Conservation (phyloP, 2,329 filamentous ascomycete genomes). For the Colletotrichum magnum region DNA sequence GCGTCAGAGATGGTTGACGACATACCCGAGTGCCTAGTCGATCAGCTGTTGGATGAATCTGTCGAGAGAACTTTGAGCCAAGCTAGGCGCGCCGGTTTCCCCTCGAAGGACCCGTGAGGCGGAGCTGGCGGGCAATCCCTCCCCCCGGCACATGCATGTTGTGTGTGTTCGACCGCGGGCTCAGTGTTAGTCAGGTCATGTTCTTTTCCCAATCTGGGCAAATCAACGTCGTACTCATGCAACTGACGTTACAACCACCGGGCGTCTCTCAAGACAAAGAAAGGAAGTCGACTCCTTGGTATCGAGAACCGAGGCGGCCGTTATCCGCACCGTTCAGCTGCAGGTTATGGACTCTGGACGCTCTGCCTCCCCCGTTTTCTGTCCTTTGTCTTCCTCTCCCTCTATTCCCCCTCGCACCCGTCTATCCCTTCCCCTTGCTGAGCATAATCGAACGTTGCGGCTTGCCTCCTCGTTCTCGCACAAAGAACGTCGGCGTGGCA, state of each 20-base stretch:
- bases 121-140: slow-evolving; percentile 5
- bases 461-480: neutral
- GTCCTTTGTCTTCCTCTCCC: neutral
- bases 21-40: too few relatives aligned
- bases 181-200: slow-evolving; percentile 1
- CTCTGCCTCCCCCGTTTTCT: neutral
- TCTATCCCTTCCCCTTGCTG: too few relatives aligned
- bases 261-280: too few relatives aligned
- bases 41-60: slow-evolving; percentile 3
- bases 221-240: too few relatives aligned
- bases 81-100: slow-evolving; percentile 1
- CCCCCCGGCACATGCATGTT: too few relatives aligned
- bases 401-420: neutral
- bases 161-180: neutral
- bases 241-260: too few relatives aligned
- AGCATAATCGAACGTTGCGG: neutral
- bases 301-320: too few relatives aligned
- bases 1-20: too few relatives aligned
- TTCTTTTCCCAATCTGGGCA: too few relatives aligned
- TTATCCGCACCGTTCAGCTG: too few relatives aligned
- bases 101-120: slow-evolving; percentile 25
- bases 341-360: too few relatives aligned
- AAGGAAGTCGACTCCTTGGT: too few relatives aligned
- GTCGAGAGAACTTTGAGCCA: slow-evolving; percentile 1
- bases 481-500: neutral